A percentile compares a stretch with the other conserved stretches of the same genome.
Conservation (phyloP, 495 filamentous ascomycete species). For the Xylaria bambusicola region DNA sequence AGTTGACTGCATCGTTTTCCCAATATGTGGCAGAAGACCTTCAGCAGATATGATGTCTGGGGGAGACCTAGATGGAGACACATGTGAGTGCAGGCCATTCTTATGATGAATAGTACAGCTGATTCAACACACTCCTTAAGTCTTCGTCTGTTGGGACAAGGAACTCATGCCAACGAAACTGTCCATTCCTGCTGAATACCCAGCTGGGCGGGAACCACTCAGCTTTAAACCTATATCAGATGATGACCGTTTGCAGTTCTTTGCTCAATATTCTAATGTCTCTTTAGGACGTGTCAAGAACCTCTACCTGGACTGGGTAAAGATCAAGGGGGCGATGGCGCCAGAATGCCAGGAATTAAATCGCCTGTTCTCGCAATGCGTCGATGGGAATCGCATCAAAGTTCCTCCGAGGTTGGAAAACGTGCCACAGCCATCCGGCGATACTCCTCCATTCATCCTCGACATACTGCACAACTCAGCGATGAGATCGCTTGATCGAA, state of each 20-base stretch:
- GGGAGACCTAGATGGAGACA: conserved; percentile 56
- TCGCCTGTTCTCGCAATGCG: conserved; percentile 53
- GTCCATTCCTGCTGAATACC: conserved; percentile 48
- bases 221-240: conserved; percentile 47
- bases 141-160: conserved; percentile 55
- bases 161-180: conserved; percentile 49
- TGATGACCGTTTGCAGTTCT: conserved; percentile 50
- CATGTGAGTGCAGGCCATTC: conserved; percentile 37
- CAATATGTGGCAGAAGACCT: conserved; percentile 47
- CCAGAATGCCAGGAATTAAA: conserved; percentile 55
- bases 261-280: conserved; percentile 49
- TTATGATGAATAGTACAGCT: background rate
- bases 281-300: conserved; percentile 55
- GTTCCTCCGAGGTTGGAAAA: conserved; percentile 46
- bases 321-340: conserved; percentile 46
- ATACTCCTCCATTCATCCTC: conserved; percentile 44
- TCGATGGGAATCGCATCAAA: conserved; percentile 53
- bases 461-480: conserved; percentile 47
- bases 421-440: conserved; percentile 32
- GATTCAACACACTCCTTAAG: conserved; percentile 23
- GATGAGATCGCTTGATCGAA: conserved; percentile 1
- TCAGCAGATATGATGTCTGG: conserved; percentile 57
- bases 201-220: conserved; percentile 46
- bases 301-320: conserved; percentile 54
- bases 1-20: conserved; percentile 55